These are phyloP conservation scores for Hortiboletus rubellus DNA, from an alignment of 1,284 basidiomycete species.

Conservation along the genomic window DNA sequence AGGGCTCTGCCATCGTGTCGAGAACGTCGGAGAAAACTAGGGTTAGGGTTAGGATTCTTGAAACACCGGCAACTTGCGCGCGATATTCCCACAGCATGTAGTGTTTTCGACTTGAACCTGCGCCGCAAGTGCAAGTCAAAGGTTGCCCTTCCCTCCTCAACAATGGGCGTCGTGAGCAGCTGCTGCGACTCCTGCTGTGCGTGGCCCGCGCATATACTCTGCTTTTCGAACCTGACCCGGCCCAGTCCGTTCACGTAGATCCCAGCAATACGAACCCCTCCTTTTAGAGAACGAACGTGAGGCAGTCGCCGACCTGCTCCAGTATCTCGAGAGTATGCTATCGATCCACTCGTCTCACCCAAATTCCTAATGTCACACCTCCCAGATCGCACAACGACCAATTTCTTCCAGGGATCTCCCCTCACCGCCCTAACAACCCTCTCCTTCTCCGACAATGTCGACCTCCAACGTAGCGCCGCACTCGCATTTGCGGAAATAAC, in stretches of 20 bases:
- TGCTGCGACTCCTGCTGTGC: conserved; percentile 79
- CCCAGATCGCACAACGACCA: conserved; percentile 90
- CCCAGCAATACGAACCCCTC: conserved; percentile 90
- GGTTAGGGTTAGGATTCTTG: conserved; percentile 30
- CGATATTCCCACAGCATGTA: conserved; percentile 23
- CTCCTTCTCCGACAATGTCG: conserved; percentile 99
- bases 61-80: conserved; percentile 19
- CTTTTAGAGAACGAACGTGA: conserved; percentile 98
- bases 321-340: conserved; percentile 90
- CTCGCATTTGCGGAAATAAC: conserved; percentile 99
- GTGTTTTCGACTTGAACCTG: conserved; percentile 10
- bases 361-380: conserved; percentile 12
- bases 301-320: conserved; percentile 95
- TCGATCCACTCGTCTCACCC: conserved; percentile 2
- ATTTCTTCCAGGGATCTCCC: conserved; percentile 94
- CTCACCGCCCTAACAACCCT: conserved; percentile 94
- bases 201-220: conserved; percentile 33
- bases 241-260: conserved; percentile 72
- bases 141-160: conserved; percentile 4
- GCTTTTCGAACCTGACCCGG: conserved; percentile 8
- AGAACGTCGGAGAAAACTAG: conserved; percentile 8
- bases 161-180: conserved; percentile 60
- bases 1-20: conserved; percentile 68
- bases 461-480: conserved; percentile 96
- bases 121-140: conserved; percentile 13